Conservation (phyloP, 2,329 filamentous ascomycete species). For the Calonectria crousiana region DNA sequence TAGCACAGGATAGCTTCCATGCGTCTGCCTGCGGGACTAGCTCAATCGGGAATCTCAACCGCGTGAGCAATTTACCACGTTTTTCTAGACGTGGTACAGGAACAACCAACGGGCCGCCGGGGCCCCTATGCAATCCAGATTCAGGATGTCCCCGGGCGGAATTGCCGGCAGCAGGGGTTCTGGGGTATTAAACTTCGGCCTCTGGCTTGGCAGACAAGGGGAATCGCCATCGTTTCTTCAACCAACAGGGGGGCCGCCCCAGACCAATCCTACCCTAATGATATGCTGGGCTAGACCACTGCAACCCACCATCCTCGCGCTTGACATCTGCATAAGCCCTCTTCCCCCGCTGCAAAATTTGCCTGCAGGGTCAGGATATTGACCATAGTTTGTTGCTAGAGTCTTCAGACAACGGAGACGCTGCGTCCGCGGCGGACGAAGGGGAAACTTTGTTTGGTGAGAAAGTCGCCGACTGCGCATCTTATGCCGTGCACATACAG, state of each 20-base stretch:
- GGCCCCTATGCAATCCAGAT: background rate
- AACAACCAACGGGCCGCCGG: background rate
- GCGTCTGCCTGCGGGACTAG: background rate
- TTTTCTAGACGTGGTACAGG: background rate
- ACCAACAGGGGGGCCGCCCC: background rate
- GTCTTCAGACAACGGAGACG: background rate
- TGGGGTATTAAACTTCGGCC: background rate
- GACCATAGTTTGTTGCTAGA: background rate
- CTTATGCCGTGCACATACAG: too few relatives aligned
- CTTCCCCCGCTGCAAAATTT: background rate
- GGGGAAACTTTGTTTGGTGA: background rate
- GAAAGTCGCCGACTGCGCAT: too few relatives aligned
- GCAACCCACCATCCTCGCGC: background rate
- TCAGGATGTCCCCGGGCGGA: background rate
- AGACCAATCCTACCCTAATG: background rate
- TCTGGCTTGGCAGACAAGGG: background rate
- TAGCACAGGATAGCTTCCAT: background rate
- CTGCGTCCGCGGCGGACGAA: background rate
- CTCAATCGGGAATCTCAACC: background rate
- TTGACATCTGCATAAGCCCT: background rate
- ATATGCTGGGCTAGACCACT: background rate
- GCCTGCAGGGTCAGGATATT: background rate
- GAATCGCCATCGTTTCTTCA: background rate
- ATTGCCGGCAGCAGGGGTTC: background rate
- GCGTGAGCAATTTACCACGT: background rate